phyloP scores from a whole-genome alignment of 345 rosid species.

The Camelina neglecta region DNA sequence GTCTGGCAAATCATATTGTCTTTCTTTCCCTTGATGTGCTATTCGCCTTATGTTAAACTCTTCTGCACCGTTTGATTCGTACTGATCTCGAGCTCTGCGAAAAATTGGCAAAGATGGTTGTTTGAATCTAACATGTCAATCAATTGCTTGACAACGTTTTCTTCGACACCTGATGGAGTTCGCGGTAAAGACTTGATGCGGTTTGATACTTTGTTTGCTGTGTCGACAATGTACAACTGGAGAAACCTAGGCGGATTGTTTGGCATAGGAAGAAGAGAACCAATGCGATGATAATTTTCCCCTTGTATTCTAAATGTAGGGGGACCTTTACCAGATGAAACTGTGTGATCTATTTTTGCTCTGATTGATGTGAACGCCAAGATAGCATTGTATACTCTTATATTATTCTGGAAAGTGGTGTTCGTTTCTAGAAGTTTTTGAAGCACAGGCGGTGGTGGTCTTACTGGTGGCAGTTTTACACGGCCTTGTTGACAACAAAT shows the following conservation, averaged over 20 bases:
- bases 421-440: neutral
- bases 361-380: conserved; percentile 2
- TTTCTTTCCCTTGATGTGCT: neutral
- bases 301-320: neutral
- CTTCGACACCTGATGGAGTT: neutral
- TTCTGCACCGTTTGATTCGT: neutral
- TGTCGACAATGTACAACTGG: neutral
- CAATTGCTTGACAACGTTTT: neutral
- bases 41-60: neutral
- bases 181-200: neutral
- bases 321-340: neutral
- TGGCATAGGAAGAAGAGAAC: neutral
- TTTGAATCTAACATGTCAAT: neutral
- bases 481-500: neutral
- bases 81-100: neutral
- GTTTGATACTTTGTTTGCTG: neutral
- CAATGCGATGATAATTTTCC: neutral
- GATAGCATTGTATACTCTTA: neutral
- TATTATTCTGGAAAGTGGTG: neutral
- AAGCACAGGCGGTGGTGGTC: neutral
- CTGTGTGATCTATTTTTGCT: neutral
- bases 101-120: neutral
- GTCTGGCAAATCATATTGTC: neutral
- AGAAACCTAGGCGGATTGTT: neutral
- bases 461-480: neutral